These are phyloP conservation scores for Mikania micrantha DNA, from an alignment of 129 eudicot genomes.

Conservation along the genomic window DNA sequence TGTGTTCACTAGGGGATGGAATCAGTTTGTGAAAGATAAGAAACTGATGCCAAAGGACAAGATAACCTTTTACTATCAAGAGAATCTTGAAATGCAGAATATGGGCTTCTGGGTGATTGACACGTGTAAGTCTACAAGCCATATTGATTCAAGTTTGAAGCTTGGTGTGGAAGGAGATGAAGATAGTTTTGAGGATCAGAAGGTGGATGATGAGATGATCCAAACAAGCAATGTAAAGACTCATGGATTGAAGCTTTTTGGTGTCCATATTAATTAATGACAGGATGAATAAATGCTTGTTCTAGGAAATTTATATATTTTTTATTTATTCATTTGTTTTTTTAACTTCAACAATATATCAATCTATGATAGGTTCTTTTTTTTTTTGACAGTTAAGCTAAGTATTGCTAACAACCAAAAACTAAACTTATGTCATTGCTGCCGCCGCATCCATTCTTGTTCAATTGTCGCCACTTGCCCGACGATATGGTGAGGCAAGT, in stretches of 20 bases:
- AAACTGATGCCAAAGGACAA: slow-evolving; percentile 45
- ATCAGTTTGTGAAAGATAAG: slow-evolving; percentile 68
- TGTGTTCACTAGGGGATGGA: slow-evolving; percentile 90
- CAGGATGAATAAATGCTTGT: neutral
- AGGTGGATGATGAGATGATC: slow-evolving; percentile 10
- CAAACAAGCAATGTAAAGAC: slow-evolving; percentile 13
- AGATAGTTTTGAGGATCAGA: slow-evolving; percentile 3
- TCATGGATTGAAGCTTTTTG: slow-evolving; percentile 55
- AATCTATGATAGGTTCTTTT: neutral
- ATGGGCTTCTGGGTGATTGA: slow-evolving; percentile 37
- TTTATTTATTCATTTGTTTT: neutral
- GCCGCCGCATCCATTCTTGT: too few relatives aligned
- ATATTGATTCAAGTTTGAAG: slow-evolving; percentile 7
- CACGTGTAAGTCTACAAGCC: slow-evolving; percentile 16
- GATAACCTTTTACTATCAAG: slow-evolving; percentile 41
- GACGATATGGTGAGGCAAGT: too few relatives aligned
- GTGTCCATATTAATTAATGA: slow-evolving; percentile 38
- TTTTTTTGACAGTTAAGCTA: too few relatives aligned
- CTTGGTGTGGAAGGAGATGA: slow-evolving; percentile 12
- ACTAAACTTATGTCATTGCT: too few relatives aligned
- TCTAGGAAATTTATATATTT: neutral
- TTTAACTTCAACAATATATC: neutral
- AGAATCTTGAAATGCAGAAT: slow-evolving; percentile 17
- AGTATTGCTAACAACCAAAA: too few relatives aligned
- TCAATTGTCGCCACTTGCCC: too few relatives aligned